Percentiles rank a stretch among this genome's conserved stretches.
Evolutionary conservation across 306 rosid species (phyloP).

Genomic region (Luffa aegyptiaca): DNA sequence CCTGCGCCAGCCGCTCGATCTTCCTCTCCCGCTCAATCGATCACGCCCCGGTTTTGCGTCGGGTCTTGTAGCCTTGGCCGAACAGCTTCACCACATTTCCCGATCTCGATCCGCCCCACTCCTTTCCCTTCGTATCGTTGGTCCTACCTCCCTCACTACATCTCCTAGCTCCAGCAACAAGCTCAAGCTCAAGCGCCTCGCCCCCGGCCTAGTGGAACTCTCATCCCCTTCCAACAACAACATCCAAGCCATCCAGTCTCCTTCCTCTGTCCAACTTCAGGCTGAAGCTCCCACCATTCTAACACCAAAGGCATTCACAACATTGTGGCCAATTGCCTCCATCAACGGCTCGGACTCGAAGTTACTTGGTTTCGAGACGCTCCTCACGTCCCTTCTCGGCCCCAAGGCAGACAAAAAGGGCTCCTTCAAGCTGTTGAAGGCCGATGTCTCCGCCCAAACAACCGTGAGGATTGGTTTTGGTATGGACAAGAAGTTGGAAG

Average conservation of each 20-base stretch:
- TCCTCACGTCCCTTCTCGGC: slow-evolving; percentile 67
- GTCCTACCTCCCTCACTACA: slow-evolving; percentile 71
- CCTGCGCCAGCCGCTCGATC: slow-evolving; percentile 74
- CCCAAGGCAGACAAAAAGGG: slow-evolving; percentile 56
- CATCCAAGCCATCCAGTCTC: slow-evolving; percentile 21
- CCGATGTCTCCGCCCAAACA: slow-evolving; percentile 80
- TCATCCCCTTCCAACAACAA: slow-evolving; percentile 39
- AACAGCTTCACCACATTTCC: slow-evolving; percentile 60
- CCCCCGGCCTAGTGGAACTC: slow-evolving; percentile 90
- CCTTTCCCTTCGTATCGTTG: slow-evolving; percentile 78
- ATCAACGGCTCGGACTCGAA: slow-evolving; percentile 67
- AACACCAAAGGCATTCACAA: slow-evolving; percentile 49
- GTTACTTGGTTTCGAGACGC: slow-evolving; percentile 62
- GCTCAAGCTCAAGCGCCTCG: slow-evolving; percentile 89
- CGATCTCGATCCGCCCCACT: slow-evolving; percentile 34
- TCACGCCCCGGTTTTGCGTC: slow-evolving; percentile 55
- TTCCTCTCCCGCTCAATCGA: slow-evolving; percentile 65
- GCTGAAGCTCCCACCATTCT: slow-evolving; percentile 48
- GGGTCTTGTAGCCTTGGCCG: slow-evolving; percentile 65
- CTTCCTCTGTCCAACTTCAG: slow-evolving; percentile 28
- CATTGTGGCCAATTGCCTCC: slow-evolving; percentile 81
- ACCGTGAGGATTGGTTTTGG: slow-evolving; percentile 72
- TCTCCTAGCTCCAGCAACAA: slow-evolving; percentile 42
- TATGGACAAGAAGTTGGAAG: slow-evolving; percentile 70
- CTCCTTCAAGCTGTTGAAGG: slow-evolving; percentile 76